Evolutionary conservation across 1,284 basidiomycete genomes (phyloP), one percentile per base, ranked within the genome.

Genomic region (Ustilago vetiveriae): DNA sequence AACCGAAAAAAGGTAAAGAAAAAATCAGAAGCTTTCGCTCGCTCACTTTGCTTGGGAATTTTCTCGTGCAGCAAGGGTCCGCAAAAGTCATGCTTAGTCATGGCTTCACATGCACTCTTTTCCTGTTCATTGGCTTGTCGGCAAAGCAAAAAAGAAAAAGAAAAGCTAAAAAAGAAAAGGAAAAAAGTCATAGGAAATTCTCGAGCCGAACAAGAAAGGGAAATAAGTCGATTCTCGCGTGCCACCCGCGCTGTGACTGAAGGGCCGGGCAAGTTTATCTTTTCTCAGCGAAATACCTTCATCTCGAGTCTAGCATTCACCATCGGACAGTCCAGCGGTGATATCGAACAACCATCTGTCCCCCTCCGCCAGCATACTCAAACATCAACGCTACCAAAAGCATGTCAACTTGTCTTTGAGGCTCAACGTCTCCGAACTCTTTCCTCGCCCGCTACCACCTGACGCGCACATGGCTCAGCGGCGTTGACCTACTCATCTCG

Each of bases 11-110:
- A 33, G 14, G 11, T 9, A 19, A 36, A 22, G 16, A 9, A 29
- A 29, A 29, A 29, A 29, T 29, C 27, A 29, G 27, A 29, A 29
- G 27, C 27, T 13, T 36, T 30, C 26, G n/a, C n/a, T n/a, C n/a
- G n/a, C n/a, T n/a, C n/a, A n/a, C 36, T 53, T 52, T 41, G 30
- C 29, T 24, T 43, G 46, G 40, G 50, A 59, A 54, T 46, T 62
- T 51, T 50, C 51, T 21, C 19, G 19, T 37, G n/a, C n/a, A n/a
- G n/a, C 17, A 33, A 35, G 43, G 43, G 30, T 35, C 16, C 9
- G 14, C 16, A 19, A 8, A n/a, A 38, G 51, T 60, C 45, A 54
- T 53, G 58, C 38, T 60, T 60, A 49, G 51, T 60, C 50, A 60
- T 41, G 6, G 46, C 36, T 36, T 36, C 33, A 35, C 13, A 11